These are phyloP conservation scores for Aspergillus glaucus DNA, from an alignment of 2,329 filamentous ascomycete species.

Conservation along the genomic window DNA sequence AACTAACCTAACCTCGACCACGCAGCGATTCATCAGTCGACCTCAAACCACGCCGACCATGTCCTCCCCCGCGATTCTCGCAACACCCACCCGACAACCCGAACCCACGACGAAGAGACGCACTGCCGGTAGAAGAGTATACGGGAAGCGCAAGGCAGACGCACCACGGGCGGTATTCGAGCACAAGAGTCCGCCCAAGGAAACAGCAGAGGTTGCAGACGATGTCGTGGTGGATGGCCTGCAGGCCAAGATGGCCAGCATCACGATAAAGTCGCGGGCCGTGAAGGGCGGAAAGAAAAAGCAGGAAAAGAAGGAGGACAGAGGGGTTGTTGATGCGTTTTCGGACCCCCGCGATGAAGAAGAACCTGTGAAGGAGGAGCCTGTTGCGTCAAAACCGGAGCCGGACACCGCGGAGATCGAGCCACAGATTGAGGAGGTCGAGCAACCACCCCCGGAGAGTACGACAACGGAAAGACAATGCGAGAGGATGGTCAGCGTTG, in stretches of 20 bases:
- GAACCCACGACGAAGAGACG: slow-evolving; percentile 20
- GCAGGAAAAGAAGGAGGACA: not conserved
- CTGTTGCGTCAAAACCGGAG: not conserved
- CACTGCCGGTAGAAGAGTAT: slow-evolving; percentile 23
- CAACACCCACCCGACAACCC: slow-evolving; percentile 14
- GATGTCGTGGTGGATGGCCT: slow-evolving; percentile 12
- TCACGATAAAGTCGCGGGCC: slow-evolving; percentile 18
- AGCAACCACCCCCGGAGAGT: slow-evolving; percentile 1
- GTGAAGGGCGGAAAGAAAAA: not conserved
- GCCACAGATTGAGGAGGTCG: not conserved
- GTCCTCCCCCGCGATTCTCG: slow-evolving; percentile 10
- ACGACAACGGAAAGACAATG: slow-evolving; percentile 5
- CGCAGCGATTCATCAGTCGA: too few species aligned
- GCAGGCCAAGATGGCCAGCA: slow-evolving; percentile 20
- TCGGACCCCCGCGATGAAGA: not conserved
- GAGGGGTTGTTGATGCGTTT: not conserved
- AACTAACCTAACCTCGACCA: too few species aligned
- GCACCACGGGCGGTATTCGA: slow-evolving; percentile 32
- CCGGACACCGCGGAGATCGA: not conserved
- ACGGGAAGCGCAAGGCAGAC: slow-evolving; percentile 29
- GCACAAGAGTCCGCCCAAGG: slow-evolving; percentile 20
- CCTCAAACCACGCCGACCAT: not conserved
- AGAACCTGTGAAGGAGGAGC: not conserved
- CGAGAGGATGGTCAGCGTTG: slow-evolving; percentile 25
- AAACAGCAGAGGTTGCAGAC: slow-evolving; percentile 2